phyloP scores from a whole-genome alignment of 2,329 filamentous ascomycete species.

The Arthrobotrys musiformis region DNA sequence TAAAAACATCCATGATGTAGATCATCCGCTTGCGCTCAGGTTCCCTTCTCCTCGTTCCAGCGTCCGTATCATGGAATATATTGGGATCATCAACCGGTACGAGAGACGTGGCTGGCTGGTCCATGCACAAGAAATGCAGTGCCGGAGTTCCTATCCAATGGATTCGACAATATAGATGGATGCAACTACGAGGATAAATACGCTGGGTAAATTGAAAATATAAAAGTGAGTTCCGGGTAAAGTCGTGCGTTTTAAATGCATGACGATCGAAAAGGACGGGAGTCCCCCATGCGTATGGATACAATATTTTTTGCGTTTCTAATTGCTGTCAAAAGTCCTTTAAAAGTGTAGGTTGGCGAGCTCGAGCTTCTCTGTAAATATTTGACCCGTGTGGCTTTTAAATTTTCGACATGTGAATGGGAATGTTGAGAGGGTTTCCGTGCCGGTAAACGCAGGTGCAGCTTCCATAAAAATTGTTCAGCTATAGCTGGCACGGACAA shows the following conservation, averaged over 20 bases:
- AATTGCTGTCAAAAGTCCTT: too few relatives aligned
- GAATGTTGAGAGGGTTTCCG: background rate
- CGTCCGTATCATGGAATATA: background rate
- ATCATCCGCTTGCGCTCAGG: conserved; percentile 43
- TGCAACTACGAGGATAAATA: background rate
- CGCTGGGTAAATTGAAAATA: conserved; percentile 25
- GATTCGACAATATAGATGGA: background rate
- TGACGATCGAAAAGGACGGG: background rate
- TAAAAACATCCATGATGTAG: conserved; percentile 43
- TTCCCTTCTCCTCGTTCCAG: conserved; percentile 3
- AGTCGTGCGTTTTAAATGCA: conserved; percentile 33
- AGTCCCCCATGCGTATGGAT: too few relatives aligned
- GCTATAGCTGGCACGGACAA: background rate
- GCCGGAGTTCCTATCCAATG: conserved; percentile 8
- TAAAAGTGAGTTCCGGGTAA: conserved; percentile 18
- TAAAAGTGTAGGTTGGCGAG: too few relatives aligned
- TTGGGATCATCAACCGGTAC: background rate
- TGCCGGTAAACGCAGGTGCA: conserved; percentile 2
- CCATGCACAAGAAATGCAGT: background rate
- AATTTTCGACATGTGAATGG: background rate
- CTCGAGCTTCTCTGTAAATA: too few relatives aligned
- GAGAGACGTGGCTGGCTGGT: background rate
- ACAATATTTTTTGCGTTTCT: too few relatives aligned
- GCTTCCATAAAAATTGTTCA: conserved; percentile 7
- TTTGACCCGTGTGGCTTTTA: too few relatives aligned